phyloP scores from a whole-genome alignment of 2,329 filamentous ascomycete species.

The Ceratocystis colombiana region DNA sequence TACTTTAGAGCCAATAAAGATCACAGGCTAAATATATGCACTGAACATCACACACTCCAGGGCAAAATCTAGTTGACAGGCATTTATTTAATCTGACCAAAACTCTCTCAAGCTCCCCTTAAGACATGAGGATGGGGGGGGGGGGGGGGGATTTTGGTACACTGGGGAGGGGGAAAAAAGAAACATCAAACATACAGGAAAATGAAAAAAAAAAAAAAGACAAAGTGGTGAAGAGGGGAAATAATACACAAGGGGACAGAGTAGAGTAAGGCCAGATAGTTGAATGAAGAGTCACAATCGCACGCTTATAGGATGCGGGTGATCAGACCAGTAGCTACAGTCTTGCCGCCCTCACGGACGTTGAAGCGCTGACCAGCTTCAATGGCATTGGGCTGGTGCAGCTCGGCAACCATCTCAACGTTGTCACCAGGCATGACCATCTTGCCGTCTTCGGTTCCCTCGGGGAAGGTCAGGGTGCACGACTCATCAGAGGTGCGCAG shows the following conservation, averaged over 20 bases:
- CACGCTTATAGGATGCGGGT: constrained; percentile 53
- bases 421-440: constrained; percentile 98
- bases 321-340: constrained; percentile 72
- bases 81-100: constrained; percentile 1
- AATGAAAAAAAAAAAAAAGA: constrained; percentile 12
- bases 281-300: constrained; percentile 1
- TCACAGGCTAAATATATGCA: too few relatives aligned
- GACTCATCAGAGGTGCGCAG: constrained; percentile 81
- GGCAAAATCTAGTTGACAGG: background rate
- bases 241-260: constrained; percentile 24
- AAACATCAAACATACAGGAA: constrained; percentile 1
- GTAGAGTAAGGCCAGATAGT: background rate
- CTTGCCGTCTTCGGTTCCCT: constrained; percentile 68
- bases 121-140: background rate
- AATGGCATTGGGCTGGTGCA: constrained; percentile 75
- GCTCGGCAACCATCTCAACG: constrained; percentile 86
- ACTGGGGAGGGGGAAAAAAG: background rate
- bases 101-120: background rate
- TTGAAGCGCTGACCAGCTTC: constrained; percentile 95
- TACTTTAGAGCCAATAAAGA: too few relatives aligned
- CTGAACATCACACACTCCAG: too few relatives aligned
- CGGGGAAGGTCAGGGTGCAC: constrained; percentile 74
- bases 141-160: background rate
- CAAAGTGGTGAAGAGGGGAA: constrained; percentile 2
- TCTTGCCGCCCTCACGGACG: constrained; percentile 90